These are phyloP conservation scores for Fusarium irregulare DNA, from an alignment of 2,329 filamentous ascomycete genomes.

Conservation along the genomic window DNA sequence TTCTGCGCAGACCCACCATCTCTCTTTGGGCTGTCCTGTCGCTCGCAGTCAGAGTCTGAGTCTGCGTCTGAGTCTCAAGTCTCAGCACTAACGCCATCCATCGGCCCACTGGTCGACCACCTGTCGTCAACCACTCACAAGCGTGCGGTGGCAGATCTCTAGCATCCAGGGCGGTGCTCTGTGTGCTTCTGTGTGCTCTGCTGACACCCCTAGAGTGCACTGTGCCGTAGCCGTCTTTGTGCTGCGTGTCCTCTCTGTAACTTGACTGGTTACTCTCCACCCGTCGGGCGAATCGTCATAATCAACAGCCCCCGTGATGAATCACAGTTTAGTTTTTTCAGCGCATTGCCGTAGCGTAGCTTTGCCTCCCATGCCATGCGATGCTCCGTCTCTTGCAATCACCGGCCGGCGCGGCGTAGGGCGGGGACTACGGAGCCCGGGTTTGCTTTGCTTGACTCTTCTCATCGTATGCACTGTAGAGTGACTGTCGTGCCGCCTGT, in stretches of 20 bases:
- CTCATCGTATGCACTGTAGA: background rate
- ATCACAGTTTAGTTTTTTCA: constrained; percentile 32
- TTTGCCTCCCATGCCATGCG: constrained; percentile 33
- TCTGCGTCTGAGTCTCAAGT: constrained; percentile 18
- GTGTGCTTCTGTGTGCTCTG: constrained; percentile 37
- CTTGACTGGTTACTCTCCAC: constrained; percentile 38
- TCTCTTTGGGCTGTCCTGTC: constrained; percentile 31
- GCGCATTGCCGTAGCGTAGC: constrained; percentile 23
- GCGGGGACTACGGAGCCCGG: constrained; percentile 31
- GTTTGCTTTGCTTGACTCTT: constrained; percentile 12
- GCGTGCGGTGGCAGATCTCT: constrained; percentile 33
- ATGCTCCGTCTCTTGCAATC: constrained; percentile 6
- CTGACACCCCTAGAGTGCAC: constrained; percentile 43
- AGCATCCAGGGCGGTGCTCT: constrained; percentile 31
- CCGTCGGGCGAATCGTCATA: constrained; percentile 44
- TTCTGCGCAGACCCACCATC: constrained; percentile 35
- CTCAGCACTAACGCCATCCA: constrained; percentile 50
- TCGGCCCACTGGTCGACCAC: constrained; percentile 44
- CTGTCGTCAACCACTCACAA: constrained; percentile 38
- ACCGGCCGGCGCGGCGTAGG: constrained; percentile 32
- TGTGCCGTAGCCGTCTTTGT: constrained; percentile 38
- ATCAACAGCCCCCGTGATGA: constrained; percentile 43
- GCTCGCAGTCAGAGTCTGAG: background rate
- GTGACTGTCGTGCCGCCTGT: background rate
- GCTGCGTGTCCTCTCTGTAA: constrained; percentile 38